A percentile compares a stretch with the other conserved stretches of the same genome.
Conservation (phyloP, 306 rosid species). For the Hippophae tibetana region DNA sequence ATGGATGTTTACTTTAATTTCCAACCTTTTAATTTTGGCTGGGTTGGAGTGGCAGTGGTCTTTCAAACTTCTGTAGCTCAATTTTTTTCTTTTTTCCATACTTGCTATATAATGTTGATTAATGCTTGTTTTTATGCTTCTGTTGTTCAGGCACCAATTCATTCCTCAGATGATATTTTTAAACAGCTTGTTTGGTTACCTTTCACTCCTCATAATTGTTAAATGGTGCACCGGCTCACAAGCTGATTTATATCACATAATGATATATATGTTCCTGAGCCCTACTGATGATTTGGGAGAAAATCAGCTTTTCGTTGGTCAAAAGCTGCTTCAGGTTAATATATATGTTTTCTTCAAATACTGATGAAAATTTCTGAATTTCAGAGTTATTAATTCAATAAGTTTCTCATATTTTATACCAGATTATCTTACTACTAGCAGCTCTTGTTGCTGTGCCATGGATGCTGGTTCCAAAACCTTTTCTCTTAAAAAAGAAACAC, state of each 20-base stretch:
- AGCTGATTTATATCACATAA: constrained; percentile 77
- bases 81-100: neutral
- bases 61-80: neutral
- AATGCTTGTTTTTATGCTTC: neutral
- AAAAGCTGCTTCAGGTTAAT: constrained; percentile 56
- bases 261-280: constrained; percentile 91
- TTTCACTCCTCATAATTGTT: constrained; percentile 64
- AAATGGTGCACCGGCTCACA: constrained; percentile 87
- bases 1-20: neutral
- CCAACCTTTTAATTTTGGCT: neutral
- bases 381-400: neutral
- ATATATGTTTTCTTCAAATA: constrained; percentile 1
- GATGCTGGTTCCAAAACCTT: constrained; percentile 88
- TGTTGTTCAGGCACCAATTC: constrained; percentile 62
- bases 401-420: constrained; percentile 9
- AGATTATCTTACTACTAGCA: constrained; percentile 54
- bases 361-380: neutral
- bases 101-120: neutral
- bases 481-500: constrained; percentile 66
- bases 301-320: constrained; percentile 78
- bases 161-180: constrained; percentile 78
- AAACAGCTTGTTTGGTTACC: constrained; percentile 75
- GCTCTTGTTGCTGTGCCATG: constrained; percentile 79
- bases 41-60: neutral
- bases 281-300: constrained; percentile 77